Conservation (phyloP, 306 rosid genomes). For the Senna siamea region DNA sequence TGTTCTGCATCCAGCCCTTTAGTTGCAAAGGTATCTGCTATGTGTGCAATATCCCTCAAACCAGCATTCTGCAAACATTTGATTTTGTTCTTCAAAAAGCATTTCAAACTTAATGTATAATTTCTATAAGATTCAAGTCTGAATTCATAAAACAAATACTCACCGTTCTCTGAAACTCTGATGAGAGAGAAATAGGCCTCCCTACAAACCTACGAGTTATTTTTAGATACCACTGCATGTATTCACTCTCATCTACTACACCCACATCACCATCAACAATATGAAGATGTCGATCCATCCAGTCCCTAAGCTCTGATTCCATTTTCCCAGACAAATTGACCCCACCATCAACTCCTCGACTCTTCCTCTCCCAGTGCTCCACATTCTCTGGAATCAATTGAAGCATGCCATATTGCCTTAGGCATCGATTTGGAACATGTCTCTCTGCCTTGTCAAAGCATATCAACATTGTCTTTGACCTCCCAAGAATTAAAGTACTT, state of each 20-base stretch:
- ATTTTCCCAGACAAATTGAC: constrained; percentile 19
- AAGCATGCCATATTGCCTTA: constrained; percentile 26
- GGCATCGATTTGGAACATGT: constrained; percentile 22
- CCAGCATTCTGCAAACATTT: constrained; percentile 16
- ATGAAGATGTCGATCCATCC: constrained; percentile 23
- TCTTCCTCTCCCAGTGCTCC: constrained; percentile 26
- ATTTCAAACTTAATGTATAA: constrained; percentile 9
- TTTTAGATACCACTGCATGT: constrained; percentile 11
- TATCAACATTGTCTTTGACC: constrained; percentile 22
- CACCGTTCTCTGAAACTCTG: constrained; percentile 24
- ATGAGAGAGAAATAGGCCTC: constrained; percentile 25
- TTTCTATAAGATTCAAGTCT: background rate
- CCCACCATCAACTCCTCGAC: constrained; percentile 24
- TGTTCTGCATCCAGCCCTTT: constrained; percentile 15
- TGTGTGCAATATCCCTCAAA: constrained; percentile 14
- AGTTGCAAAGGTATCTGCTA: constrained; percentile 13
- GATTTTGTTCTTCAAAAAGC: constrained; percentile 1
- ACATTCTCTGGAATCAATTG: constrained; percentile 2
- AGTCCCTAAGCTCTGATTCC: constrained; percentile 12
- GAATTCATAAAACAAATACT: background rate
- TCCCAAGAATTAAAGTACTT: constrained; percentile 16
- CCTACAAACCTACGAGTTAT: constrained; percentile 17
- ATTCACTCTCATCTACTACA: constrained; percentile 3
- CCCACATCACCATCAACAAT: background rate
- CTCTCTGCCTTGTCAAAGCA: constrained; percentile 26